Evolutionary conservation across 768 basidiomycete genomes (phyloP), one percentile per base, ranked within the genome.

Genomic region (Boletellus ananiceps): DNA sequence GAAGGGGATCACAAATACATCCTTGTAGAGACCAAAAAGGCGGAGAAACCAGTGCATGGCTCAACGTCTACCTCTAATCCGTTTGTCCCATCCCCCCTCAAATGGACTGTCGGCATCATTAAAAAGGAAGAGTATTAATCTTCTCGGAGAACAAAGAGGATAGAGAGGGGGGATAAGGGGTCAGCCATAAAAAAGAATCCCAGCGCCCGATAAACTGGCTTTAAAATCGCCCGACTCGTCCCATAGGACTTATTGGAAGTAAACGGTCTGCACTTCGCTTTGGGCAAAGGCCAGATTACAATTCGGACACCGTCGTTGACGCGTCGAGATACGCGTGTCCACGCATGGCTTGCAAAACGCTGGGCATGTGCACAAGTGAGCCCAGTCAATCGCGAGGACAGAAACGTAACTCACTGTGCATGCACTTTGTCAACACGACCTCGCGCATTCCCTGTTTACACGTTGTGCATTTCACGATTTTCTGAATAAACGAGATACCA

Each of bases 231-330:
- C 23, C 29, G 12, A 29, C n/a, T 31, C 29, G 29, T 31, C 27
- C 21, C 4, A 11, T n/a, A 14, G 14, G 18, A 14, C 11, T 70
- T 53, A 77, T 59, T 83, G 82, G 66, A 85, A 82, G 58, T 73
- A 83, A 29, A 86, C 62, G 11, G 74, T 71, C 59, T 81, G 77
- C n/a, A 93, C 89, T 54, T 98, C 93, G 42, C 83, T 84, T 57
- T 84, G 81, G 5, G 86, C 84, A 70, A 98, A 98, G 1, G 77
- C 68, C 29, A 86, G 61, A 54, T 86, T 85, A 64, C 94, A 98
- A 6, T 86, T 84, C 19, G 93, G 93, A 69, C 94, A 98, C 66
- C 94, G 94, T 23, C 94, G 84, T 64, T 96, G 93, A 50, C 94
- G 82, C 14, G 88, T 93, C 23, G 85, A 70, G 57, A 97, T 78